Evolutionary conservation across 139 green algal species (phyloP), one percentile per base, ranked within the genome.

Genomic region (Edaphochlamys debaryana): DNA sequence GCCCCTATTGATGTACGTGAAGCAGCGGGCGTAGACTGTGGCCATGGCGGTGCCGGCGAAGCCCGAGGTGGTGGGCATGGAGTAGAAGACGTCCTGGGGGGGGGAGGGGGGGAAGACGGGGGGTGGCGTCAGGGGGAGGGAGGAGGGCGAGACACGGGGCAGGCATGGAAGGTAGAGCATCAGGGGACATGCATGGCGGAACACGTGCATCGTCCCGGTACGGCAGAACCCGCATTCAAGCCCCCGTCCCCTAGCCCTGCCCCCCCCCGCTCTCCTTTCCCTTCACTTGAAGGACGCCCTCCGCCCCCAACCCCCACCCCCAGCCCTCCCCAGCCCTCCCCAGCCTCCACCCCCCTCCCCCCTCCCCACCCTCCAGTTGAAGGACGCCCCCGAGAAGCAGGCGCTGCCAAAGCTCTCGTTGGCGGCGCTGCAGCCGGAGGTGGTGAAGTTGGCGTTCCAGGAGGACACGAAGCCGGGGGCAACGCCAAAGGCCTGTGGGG

Each of bases 1-100:
- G 69, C 69, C 69, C 42, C 25, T 7, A 45, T 77, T 62, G 9
- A 77, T 45, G 41, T 77, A 77, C 9, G 69, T 77, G 42, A 42
- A 77, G 69, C 69, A 77, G 30, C 69, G 69, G 30, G 63, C 41
- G 41, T 77, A 68, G n/a, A 68, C 25, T n/a, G 27, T 66, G 19
- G 23, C 9, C 27, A 7, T 8, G 17, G 19, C 58, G 17, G 58
- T 66, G 27, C 20, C 58, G 19, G 20, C 50, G 9, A 22, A 36
- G n/a, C n/a, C n/a, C 13, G 29, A 66, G 17, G 27, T 66, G 58
- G 13, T 13, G 25, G 58, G 58, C 58, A 66, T 3, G 58, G 27
- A 36, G 27, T 66, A 27, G 58, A 36, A 66, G 27, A 66, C 13
- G 58, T 66, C 58, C 58, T 66, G 58, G 13, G 27, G 8, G 29